Conservation (phyloP, 2,329 filamentous ascomycete genomes). For the Fonsecaea nubica region DNA sequence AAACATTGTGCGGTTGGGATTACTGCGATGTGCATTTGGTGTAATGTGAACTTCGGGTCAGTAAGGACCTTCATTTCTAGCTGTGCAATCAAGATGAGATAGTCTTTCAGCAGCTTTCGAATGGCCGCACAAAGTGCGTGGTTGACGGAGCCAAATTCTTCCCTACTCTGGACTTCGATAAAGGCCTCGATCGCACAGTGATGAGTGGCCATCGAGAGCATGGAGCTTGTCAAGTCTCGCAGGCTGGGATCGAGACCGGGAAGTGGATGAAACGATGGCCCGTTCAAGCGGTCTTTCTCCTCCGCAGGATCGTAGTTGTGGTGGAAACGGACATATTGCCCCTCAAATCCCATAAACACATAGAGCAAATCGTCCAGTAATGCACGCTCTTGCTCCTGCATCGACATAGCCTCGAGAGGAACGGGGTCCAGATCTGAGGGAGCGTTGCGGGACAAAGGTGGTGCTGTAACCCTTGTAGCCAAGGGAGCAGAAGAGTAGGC, state of each 20-base stretch:
- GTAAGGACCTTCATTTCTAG: constrained; percentile 91
- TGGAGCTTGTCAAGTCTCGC: constrained; percentile 82
- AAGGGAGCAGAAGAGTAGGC: constrained; percentile 74
- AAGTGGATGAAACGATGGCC: constrained; percentile 79
- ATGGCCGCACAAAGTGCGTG: constrained; percentile 96
- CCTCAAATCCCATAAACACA: constrained; percentile 97
- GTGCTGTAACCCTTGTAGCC: constrained; percentile 69
- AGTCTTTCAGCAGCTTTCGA: constrained; percentile 88
- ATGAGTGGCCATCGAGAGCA: constrained; percentile 93
- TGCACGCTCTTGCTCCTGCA: constrained; percentile 83
- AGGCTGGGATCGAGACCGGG: constrained; percentile 89
- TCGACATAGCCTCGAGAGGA: constrained; percentile 71
- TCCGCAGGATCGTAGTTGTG: constrained; percentile 81
- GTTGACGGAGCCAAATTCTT: constrained; percentile 92
- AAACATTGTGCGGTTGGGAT: constrained; percentile 91
- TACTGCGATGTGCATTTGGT: constrained; percentile 89
- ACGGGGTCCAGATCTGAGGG: constrained; percentile 72
- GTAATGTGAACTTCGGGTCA: constrained; percentile 86
- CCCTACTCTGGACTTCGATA: constrained; percentile 89
- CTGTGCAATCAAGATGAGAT: constrained; percentile 89
- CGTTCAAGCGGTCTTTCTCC: constrained; percentile 85
- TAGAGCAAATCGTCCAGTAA: constrained; percentile 91
- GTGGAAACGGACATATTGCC: constrained; percentile 91
- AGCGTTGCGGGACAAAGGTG: constrained; percentile 68
- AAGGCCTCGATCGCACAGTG: constrained; percentile 91